A percentile compares a stretch with the other conserved stretches of the same genome.
Conservation (phyloP, 208 protist genomes). For the Spongospora subterranea region DNA sequence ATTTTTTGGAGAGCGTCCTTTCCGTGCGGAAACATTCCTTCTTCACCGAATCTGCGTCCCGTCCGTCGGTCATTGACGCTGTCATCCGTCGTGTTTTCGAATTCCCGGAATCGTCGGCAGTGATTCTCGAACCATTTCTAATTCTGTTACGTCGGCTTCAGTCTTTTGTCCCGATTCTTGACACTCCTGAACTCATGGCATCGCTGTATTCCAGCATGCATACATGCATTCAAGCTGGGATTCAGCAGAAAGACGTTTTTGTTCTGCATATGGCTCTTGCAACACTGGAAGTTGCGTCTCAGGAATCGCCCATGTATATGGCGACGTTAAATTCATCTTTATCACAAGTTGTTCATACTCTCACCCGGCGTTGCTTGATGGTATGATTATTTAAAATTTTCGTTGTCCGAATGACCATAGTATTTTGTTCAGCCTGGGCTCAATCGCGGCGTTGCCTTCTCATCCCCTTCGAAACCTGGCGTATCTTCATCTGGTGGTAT, state of each 20-base stretch:
- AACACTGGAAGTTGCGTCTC: not conserved
- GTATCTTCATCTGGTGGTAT: not conserved
- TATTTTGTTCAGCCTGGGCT: too few relatives aligned
- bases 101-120: not conserved
- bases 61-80: not conserved
- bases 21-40: not conserved
- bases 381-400: not conserved
- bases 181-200: not conserved
- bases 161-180: not conserved
- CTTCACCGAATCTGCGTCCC: not conserved
- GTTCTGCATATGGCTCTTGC: not conserved
- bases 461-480: not conserved
- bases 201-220: not conserved
- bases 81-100: constrained; percentile 21
- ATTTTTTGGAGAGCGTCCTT: not conserved
- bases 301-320: not conserved
- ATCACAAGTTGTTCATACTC: not conserved
- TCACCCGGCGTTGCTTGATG: not conserved
- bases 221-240: not conserved
- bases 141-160: not conserved
- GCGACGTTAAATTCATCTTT: not conserved
- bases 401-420: too few relatives aligned
- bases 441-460: too few relatives aligned
- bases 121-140: constrained; percentile 8
- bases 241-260: constrained; percentile 46